These are phyloP conservation scores for Marasmius tenuissimus DNA, from an alignment of 1,284 basidiomycete genomes.

Conservation along the genomic window DNA sequence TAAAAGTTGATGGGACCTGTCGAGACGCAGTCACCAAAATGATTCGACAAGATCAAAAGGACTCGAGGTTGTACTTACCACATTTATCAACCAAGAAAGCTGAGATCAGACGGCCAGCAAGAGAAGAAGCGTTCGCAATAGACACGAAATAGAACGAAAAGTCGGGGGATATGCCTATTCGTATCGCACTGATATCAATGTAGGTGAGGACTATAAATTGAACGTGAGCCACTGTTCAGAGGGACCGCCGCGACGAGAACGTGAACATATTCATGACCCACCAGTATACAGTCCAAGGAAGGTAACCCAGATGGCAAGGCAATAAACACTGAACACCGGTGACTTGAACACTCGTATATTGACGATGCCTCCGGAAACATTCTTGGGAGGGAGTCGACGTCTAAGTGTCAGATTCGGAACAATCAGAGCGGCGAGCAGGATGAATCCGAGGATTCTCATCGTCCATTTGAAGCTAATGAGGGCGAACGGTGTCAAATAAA, in stretches of 20 bases:
- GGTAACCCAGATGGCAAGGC: slow-evolving; percentile 38
- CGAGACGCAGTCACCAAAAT: neutral
- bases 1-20: slow-evolving; percentile 51
- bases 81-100: slow-evolving; percentile 41
- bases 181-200: slow-evolving; percentile 42
- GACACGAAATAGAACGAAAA: slow-evolving; percentile 52
- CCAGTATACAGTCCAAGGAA: slow-evolving; percentile 66
- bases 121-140: slow-evolving; percentile 47
- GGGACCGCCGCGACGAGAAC: neutral
- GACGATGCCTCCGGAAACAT: slow-evolving; percentile 48
- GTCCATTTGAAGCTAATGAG: slow-evolving; percentile 51
- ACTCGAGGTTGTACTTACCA: slow-evolving; percentile 25
- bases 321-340: slow-evolving; percentile 43
- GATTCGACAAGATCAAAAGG: neutral
- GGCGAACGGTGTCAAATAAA: neutral
- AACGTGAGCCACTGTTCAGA: neutral
- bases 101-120: slow-evolving; percentile 38
- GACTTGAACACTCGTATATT: slow-evolving; percentile 50
- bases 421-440: slow-evolving; percentile 38
- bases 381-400: slow-evolving; percentile 50
- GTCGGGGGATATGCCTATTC: slow-evolving; percentile 38
- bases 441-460: slow-evolving; percentile 52
- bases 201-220: slow-evolving; percentile 42
- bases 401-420: slow-evolving; percentile 42
- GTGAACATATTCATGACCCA: slow-evolving; percentile 29